These are phyloP conservation scores for Fusarium udum DNA, from an alignment of 2,329 filamentous ascomycete species.

Conservation along the genomic window DNA sequence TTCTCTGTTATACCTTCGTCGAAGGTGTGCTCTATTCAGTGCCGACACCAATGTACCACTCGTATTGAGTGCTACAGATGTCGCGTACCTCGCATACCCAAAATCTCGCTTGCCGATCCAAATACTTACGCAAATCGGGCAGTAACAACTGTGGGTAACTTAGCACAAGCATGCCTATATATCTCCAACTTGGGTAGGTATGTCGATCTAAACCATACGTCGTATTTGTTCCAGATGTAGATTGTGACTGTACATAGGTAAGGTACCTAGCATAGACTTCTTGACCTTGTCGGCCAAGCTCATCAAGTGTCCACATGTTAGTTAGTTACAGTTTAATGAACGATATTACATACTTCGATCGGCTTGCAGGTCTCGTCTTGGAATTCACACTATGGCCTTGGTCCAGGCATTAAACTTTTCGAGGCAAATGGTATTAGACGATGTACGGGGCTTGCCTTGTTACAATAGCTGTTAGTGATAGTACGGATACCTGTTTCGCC, in stretches of 20 bases:
- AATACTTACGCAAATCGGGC: slow-evolving; percentile 6
- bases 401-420: slow-evolving; percentile 3
- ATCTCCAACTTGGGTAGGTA: background rate
- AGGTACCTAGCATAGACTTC: background rate
- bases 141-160: background rate
- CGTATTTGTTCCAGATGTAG: background rate
- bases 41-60: slow-evolving; percentile 3
- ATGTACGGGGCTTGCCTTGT: background rate
- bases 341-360: background rate
- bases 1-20: background rate
- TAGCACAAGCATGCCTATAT: background rate
- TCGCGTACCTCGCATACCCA: slow-evolving; percentile 8
- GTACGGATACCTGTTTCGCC: background rate
- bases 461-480: slow-evolving; percentile 3
- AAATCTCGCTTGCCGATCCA: slow-evolving; percentile 29
- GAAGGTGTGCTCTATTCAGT: background rate
- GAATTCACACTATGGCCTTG: background rate
- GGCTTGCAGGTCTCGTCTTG: background rate
- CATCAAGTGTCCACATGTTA: background rate
- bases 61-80: background rate
- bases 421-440: background rate
- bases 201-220: background rate
- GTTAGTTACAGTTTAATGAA: background rate
- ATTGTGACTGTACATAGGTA: background rate
- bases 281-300: background rate